Evolutionary conservation across 257 asterid genomes (phyloP).

Genomic region (Solanum clarkiae): DNA sequence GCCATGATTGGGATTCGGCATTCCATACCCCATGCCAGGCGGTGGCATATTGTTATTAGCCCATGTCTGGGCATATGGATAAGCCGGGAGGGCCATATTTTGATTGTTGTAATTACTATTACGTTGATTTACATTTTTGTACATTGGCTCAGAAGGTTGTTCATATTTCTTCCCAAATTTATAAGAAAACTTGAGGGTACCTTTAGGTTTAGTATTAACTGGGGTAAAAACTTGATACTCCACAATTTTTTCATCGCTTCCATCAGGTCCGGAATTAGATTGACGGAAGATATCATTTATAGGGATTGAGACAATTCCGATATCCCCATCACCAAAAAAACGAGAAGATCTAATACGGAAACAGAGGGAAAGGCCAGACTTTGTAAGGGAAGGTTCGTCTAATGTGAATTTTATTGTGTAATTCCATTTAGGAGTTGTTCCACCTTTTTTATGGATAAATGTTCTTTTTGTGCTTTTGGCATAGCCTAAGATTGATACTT

Average conservation of each 20-base stretch:
- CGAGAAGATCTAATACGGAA: neutral
- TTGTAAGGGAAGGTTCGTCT: neutral
- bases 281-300: neutral
- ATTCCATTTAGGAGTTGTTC: constrained; percentile 42
- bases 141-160: neutral
- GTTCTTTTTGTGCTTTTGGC: constrained; percentile 29
- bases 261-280: neutral
- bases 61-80: neutral
- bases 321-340: neutral
- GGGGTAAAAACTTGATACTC: neutral
- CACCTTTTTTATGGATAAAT: constrained; percentile 31
- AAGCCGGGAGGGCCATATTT: neutral
- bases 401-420: constrained; percentile 31
- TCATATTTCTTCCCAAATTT: constrained; percentile 1
- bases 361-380: neutral
- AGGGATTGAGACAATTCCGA: neutral
- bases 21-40: neutral
- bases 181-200: neutral
- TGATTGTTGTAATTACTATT: neutral
- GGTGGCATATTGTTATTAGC: neutral
- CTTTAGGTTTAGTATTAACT: neutral
- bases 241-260: neutral
- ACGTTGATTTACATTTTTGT: neutral
- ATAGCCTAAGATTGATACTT: constrained; percentile 34
- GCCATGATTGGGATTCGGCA: neutral